Evolutionary conservation across 352 stramenopile species (phyloP).

Genomic region (Pythium vanterpoolii): DNA sequence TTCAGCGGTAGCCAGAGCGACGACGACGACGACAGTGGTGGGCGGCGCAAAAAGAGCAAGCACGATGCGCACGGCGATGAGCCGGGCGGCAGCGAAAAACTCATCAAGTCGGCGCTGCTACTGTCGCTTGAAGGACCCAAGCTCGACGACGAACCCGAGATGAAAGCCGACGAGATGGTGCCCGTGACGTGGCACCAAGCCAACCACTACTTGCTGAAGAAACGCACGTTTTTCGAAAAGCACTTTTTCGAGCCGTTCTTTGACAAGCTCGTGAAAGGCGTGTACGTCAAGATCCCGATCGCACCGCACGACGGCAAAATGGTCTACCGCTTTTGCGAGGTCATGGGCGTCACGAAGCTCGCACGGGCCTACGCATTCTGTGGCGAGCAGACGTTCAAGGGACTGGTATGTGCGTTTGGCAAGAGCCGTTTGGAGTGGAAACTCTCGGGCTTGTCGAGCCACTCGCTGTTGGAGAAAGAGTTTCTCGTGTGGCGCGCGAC

Average conservation of each 20-base stretch:
- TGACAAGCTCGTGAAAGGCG: slow-evolving; percentile 65
- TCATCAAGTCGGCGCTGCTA: slow-evolving; percentile 28
- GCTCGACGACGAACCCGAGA: slow-evolving; percentile 37
- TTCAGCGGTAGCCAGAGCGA: slow-evolving; percentile 36
- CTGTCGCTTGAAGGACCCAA: slow-evolving; percentile 32
- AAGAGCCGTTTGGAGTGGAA: slow-evolving; percentile 80
- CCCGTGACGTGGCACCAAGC: slow-evolving; percentile 72
- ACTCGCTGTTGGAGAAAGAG: slow-evolving; percentile 73
- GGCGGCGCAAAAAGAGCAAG: slow-evolving; percentile 23
- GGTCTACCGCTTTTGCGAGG: slow-evolving; percentile 84
- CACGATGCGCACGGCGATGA: slow-evolving; percentile 16
- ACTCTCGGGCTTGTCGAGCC: slow-evolving; percentile 60
- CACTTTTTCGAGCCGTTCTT: slow-evolving; percentile 87
- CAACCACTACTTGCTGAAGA: slow-evolving; percentile 76
- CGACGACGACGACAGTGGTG: slow-evolving; percentile 29
- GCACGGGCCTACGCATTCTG: slow-evolving; percentile 63
- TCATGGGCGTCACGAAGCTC: slow-evolving; percentile 62
- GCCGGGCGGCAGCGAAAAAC: slow-evolving; percentile 19
- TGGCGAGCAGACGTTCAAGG: slow-evolving; percentile 66
- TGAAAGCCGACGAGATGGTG: slow-evolving; percentile 61
- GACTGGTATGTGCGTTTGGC: slow-evolving; percentile 72
- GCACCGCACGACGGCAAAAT: slow-evolving; percentile 68
- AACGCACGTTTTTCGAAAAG: slow-evolving; percentile 79
- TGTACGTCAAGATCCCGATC: slow-evolving; percentile 75
- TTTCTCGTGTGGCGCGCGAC: slow-evolving; percentile 79